Conservation (phyloP, 805 yeast genomes). For the Metschnikowia aberdeeniae region DNA sequence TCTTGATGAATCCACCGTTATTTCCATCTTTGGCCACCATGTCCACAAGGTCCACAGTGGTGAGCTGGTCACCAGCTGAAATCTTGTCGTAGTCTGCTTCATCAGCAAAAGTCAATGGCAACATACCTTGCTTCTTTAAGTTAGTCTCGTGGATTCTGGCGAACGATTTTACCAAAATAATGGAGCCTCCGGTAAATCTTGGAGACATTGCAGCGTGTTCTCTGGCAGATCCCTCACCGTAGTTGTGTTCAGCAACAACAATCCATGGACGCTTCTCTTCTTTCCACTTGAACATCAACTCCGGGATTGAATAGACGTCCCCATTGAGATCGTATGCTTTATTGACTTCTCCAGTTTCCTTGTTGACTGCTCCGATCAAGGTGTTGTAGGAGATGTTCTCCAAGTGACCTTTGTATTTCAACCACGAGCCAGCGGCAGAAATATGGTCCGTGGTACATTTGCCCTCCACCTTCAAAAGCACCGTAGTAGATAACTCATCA, state of each 20-base stretch:
- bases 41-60: slow-evolving; percentile 38
- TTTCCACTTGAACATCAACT: slow-evolving; percentile 94
- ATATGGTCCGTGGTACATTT: slow-evolving; percentile 98
- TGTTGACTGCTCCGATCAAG: slow-evolving; percentile 92
- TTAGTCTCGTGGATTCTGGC: slow-evolving; percentile 99
- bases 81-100: slow-evolving; percentile 85
- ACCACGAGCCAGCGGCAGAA: slow-evolving; percentile 98
- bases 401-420: slow-evolving; percentile 95
- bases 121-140: slow-evolving; percentile 95
- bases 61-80: slow-evolving; percentile 58
- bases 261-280: slow-evolving; percentile 81
- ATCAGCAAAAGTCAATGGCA: slow-evolving; percentile 88
- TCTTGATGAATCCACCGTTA: slow-evolving; percentile 75
- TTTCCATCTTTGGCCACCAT: slow-evolving; percentile 71
- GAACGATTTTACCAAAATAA: slow-evolving; percentile 87
- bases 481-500: slow-evolving; percentile 70
- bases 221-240: slow-evolving; percentile 99
- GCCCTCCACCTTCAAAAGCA: slow-evolving; percentile 89
- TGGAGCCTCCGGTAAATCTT: slow-evolving; percentile 86
- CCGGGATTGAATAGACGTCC: slow-evolving; percentile 78
- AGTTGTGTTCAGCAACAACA: slow-evolving; percentile 95
- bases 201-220: slow-evolving; percentile 98
- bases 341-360: slow-evolving; percentile 95
- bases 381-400: slow-evolving; percentile 95
- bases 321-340: slow-evolving; percentile 85